A percentile compares a stretch with the other conserved stretches of the same genome.
Evolutionary conservation across 352 stramenopile species (phyloP).

Genomic region (Phytopythium mirpurense): DNA sequence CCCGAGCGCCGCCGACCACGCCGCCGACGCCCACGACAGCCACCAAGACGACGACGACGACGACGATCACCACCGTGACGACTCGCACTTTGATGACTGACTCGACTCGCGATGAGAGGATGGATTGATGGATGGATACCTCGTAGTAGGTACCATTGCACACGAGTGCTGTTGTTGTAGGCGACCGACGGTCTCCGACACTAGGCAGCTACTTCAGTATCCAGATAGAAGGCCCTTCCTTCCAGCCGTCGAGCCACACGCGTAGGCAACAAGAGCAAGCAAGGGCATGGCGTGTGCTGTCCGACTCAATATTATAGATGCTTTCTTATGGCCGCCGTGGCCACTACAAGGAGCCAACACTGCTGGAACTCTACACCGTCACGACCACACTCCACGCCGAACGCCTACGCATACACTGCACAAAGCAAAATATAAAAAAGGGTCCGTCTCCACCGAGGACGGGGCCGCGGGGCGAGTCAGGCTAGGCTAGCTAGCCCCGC

Average conservation of each 20-base stretch:
- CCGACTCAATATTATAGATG: slow-evolving; percentile 7
- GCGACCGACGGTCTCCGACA: not conserved
- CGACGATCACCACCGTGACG: slow-evolving; percentile 4
- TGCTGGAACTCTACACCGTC: not conserved
- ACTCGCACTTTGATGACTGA: slow-evolving; percentile 7
- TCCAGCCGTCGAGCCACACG: too few species aligned
- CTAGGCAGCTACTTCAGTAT: too few species aligned
- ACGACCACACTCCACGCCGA: slow-evolving; percentile 3
- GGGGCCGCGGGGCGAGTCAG: too few species aligned
- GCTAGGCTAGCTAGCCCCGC: too few species aligned
- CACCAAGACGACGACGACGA: slow-evolving; percentile 6
- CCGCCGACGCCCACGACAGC: slow-evolving; percentile 3
- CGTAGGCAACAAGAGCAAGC: not conserved
- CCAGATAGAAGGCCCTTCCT: too few species aligned
- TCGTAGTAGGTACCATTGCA: too few species aligned
- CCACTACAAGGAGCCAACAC: slow-evolving; percentile 1
- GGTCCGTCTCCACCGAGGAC: too few species aligned
- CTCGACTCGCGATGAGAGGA: too few species aligned
- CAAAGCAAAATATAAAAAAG: slow-evolving; percentile 3
- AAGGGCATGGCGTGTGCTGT: not conserved
- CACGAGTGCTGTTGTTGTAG: not conserved
- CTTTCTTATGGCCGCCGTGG: slow-evolving; percentile 1
- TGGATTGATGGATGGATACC: too few species aligned
- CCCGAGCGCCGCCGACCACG: not conserved
- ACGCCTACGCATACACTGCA: slow-evolving; percentile 5